Evolutionary conservation across 106 monocot genomes (phyloP), one percentile per base, ranked within the genome.

Genomic region (Platanthera guangdongensis): DNA sequence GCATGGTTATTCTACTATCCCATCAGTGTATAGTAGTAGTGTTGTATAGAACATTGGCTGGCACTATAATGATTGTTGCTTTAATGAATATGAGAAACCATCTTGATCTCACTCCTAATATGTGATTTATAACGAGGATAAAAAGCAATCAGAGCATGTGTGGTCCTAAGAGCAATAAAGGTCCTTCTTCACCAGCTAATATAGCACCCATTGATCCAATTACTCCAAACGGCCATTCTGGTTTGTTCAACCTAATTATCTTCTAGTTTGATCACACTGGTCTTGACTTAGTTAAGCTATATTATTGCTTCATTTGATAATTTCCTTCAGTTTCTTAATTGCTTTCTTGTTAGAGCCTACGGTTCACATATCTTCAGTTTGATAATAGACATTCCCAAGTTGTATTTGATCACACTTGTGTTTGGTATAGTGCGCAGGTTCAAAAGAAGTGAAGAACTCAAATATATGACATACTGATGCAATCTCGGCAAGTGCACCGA

Each of bases 11-110:
- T n/a, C 48, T 81, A 77, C 80, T 84, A 80, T 57, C 84, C 84
- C 84, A 84, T 84, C 53, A 84, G 18, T 48, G 77, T 78, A 48
- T 77, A 84, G 68, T 68, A 80, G 63, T 84, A 84, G 18, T 84
- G 80, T 21, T 84, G 84, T n/a, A n/a, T 50, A 80, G 14, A n/a
- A 81, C 13, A 74, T 84, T 81, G 32, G 74, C 25, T 11, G 74
- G 77, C 47, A 84, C 84, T 9, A 80, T 78, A 25, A 74, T 57
- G 69, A 84, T 39, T 28, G 77, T 80, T 59, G 84, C 80, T 74
- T 74, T 80, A 57, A 84, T 78, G 74, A 80, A 84, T 51, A 84
- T 68, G 47, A 57, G 68, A 77, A 3, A 80, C 45, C 25, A 67
- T 74, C 57, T 51, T 77, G 50, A 77, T 84, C 80, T 84, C 80